Evolutionary conservation across 345 rosid genomes (phyloP).

Genomic region (Gossypium australe): DNA sequence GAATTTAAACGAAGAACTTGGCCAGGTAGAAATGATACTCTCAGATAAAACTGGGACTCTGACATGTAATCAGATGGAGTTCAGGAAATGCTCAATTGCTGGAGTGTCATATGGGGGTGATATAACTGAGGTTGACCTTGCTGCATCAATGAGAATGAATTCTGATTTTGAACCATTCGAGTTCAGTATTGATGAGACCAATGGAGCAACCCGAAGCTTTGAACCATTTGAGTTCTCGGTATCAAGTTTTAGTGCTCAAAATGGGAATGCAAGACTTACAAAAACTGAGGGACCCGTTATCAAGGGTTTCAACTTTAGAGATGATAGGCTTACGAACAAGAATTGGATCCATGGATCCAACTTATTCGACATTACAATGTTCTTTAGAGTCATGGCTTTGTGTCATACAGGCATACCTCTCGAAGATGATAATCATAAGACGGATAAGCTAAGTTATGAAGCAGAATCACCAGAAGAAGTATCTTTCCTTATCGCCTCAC

Average conservation of each 20-base stretch:
- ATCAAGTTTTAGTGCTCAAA: conserved; percentile 12
- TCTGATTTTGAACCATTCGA: conserved; percentile 33
- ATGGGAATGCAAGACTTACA: conserved; percentile 12
- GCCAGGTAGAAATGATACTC: conserved; percentile 67
- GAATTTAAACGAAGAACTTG: conserved; percentile 72
- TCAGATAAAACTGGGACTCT: conserved; percentile 85
- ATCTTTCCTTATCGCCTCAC: conserved; percentile 62
- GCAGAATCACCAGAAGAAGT: conserved; percentile 92
- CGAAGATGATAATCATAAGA: conserved; percentile 33
- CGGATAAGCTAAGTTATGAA: conserved; percentile 53
- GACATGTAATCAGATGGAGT: conserved; percentile 85
- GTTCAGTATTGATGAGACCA: conserved; percentile 18
- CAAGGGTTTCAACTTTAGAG: conserved; percentile 66
- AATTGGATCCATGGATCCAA: conserved; percentile 49
- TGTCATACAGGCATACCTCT: conserved; percentile 73
- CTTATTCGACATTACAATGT: conserved; percentile 43
- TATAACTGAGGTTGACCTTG: conserved; percentile 56
- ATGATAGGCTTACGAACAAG: conserved; percentile 49
- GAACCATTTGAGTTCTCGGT: conserved; percentile 24
- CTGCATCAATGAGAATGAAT: conserved; percentile 49
- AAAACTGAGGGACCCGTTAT: conserved; percentile 15
- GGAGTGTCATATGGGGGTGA: conserved; percentile 59
- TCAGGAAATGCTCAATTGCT: conserved; percentile 73
- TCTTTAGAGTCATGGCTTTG: conserved; percentile 60
- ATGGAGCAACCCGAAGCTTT: conserved; percentile 16